Base-by-base conservation (phyloP, 768 basidiomycete species). In the Boletellus sp. region DNA sequence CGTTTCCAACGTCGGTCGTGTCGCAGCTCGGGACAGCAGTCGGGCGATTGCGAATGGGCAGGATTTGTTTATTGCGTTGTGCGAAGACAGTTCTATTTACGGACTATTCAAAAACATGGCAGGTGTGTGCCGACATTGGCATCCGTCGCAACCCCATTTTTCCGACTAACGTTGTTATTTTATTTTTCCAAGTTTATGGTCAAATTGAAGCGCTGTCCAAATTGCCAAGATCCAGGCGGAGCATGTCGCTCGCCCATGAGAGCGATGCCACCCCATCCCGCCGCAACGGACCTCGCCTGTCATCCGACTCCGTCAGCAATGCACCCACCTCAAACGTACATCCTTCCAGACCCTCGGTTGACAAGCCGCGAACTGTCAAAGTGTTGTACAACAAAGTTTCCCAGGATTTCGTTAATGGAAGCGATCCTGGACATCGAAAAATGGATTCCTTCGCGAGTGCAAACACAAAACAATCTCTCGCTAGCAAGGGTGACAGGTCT, bases 81-180 rank as follows among this genome's bases (percentile, higher is more conserved):
- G 90, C 53, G 94, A 96, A 70, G 94, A 96, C 68, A 85, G 90
- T 57, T 75, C 83, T 42, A 80, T 95, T 42, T 96, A 92, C 71
- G 80, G 79, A 23, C 76, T 89, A 51, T 94, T 94, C 71, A 90
- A 83, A 69, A 76, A 79, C 20, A 89, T 94, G 88, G 81, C 87
- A 73, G 87, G 94, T 90, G 56, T 56, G 77, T 45, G 23, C 26
- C 33, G 23, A 47, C 15, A 20, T 15, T 6, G 26, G 43, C 52
- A 45, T 41, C n/a, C 41, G 43, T 41, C 55, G 41, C 33, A 48
- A 52, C 43, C 55, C 52, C 47, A 36, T 55, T 51, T 23, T 42
- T 42, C 37, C 39, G 34, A 41, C 58, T 56, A 54, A 60, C 59
- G 28, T 55, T 46, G 43, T 56, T 47, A 28, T 55, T 52, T 48